These are phyloP conservation scores for Penicillium goetzii DNA, from an alignment of 495 filamentous ascomycete species.

Conservation along the genomic window DNA sequence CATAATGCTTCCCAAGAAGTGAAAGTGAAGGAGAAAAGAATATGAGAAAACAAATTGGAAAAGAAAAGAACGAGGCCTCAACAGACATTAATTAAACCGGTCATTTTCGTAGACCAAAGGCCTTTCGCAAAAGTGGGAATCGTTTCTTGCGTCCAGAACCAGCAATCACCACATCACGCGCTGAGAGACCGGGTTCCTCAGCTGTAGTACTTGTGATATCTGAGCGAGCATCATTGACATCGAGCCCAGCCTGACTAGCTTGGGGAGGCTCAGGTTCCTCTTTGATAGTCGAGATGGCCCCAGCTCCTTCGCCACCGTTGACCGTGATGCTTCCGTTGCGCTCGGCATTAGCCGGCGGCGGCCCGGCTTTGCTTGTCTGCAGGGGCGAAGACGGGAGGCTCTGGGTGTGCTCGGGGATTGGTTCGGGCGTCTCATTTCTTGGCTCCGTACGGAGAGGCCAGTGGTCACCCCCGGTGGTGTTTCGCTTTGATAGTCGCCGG, in stretches of 20 bases:
- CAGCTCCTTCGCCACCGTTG: constrained; percentile 16
- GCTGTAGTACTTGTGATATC: constrained; percentile 26
- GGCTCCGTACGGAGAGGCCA: constrained; percentile 37
- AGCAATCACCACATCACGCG: constrained; percentile 43
- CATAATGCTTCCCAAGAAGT: constrained; percentile 11
- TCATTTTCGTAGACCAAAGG: constrained; percentile 50
- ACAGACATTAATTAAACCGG: neutral
- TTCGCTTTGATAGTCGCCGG: constrained; percentile 35
- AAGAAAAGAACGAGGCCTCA: neutral
- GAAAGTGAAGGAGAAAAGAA: neutral
- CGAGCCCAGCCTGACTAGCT: constrained; percentile 23
- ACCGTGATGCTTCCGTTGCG: constrained; percentile 15
- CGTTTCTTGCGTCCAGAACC: constrained; percentile 54
- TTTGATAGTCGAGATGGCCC: constrained; percentile 17
- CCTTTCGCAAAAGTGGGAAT: constrained; percentile 52
- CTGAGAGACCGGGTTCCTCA: constrained; percentile 20
- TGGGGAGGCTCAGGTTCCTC: constrained; percentile 24
- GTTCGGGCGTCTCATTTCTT: constrained; percentile 19
- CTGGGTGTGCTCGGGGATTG: constrained; percentile 20
- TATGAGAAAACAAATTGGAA: neutral
- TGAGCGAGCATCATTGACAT: constrained; percentile 26
- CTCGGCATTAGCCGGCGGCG: constrained; percentile 2
- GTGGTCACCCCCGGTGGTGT: constrained; percentile 24
- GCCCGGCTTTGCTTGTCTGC: constrained; percentile 15
- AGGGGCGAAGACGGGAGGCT: constrained; percentile 21